Base-by-base conservation (phyloP, 1,284 basidiomycete species). In the Cryptococcus amylolentus region DNA sequence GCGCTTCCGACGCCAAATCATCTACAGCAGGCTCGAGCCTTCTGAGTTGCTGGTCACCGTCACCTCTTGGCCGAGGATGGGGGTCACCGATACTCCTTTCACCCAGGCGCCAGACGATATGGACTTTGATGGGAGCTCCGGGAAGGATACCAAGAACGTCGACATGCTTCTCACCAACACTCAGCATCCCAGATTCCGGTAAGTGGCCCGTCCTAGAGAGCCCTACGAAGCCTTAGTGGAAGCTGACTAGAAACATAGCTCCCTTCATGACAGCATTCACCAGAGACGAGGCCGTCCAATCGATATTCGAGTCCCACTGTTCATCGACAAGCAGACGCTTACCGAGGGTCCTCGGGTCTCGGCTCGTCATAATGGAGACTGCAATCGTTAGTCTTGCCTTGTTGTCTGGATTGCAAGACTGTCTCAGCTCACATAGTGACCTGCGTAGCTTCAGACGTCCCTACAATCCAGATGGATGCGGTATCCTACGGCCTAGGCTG, bases 401-500 rank as follows among this genome's bases (percentile, higher is more conserved):
- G 20, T 18, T 37, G 26, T 48, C 41, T 14, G 18, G 43, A 14
- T 18, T 16, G n/a, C 13, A 18, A 18, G 16, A 13, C 26, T 14
- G 10, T 13, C 14, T 28, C 9, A 16, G 20, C 20, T 37, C 26
- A 27, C 47, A 23, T 4, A 16, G 20, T 18, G 53, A 27, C 16
- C 20, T 2, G 20, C 20, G 18, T 12, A 26, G 37, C 48, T 66
- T 61, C 65, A 2, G 71, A 64, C 13, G 71, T 67, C 5, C 73
- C 73, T 8, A 93, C 98, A 77, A 93, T 99, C 65, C 98, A 98
- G 77, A 85, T 98, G 82, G 96, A 99, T 77, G 94, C 96, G 2
- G 98, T 98, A 95, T 95, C 94, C 23, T 99, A 98, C 76, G 96
- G 96, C 44, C 98, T 98, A 95, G 96, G 96, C 3, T 98, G 95